These are phyloP conservation scores for Thozetella sp. DNA, from an alignment of 495 filamentous ascomycete genomes.

Conservation along the genomic window DNA sequence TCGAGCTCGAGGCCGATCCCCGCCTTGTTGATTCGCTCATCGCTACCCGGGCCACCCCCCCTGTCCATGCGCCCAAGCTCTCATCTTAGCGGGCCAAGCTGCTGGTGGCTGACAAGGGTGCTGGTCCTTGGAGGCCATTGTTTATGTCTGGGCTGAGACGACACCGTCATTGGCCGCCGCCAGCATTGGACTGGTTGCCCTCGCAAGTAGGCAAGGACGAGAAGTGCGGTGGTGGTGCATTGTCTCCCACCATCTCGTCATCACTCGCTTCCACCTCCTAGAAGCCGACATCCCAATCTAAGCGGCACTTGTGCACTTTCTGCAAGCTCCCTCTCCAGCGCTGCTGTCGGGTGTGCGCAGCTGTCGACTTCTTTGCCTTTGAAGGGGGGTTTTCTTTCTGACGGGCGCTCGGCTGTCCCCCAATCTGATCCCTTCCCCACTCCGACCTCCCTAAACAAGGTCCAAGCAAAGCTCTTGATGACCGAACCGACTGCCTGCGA, in stretches of 20 bases:
- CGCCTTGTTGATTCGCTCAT: neutral
- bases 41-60: neutral
- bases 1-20: conserved; percentile 1
- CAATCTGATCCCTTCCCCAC: neutral
- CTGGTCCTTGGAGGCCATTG: neutral
- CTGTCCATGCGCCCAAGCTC: neutral
- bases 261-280: neutral
- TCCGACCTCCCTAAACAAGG: conserved; percentile 3
- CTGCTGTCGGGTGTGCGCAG: neutral
- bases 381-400: neutral
- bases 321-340: neutral
- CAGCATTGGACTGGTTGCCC: neutral
- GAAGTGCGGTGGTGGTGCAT: no score
- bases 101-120: neutral
- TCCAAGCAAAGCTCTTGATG: neutral
- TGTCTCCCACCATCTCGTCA: neutral
- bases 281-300: neutral
- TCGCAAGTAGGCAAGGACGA: neutral
- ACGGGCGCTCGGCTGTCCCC: neutral
- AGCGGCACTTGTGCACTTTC: neutral
- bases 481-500: no score
- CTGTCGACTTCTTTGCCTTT: neutral
- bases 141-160: conserved; percentile 2
- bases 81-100: neutral
- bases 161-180: neutral